Evolutionary conservation across 164 flowering plant species (phyloP).

Genomic region (Vitis amurensis): DNA sequence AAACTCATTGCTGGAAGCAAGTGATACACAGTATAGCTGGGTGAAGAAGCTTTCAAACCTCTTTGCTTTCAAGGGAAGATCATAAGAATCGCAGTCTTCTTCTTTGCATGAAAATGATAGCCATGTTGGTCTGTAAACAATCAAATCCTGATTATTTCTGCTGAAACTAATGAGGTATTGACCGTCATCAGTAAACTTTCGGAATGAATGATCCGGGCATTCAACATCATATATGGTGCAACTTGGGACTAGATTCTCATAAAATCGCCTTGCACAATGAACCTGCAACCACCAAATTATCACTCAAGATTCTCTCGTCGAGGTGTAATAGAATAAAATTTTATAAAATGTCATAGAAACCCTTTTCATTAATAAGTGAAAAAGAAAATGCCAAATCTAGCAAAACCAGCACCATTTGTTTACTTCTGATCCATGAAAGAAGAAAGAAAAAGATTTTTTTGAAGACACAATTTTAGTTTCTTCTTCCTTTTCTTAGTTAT

Average conservation of each 20-base stretch:
- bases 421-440: no score
- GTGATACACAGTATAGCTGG: constrained; percentile 64
- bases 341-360: not conserved
- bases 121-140: constrained; percentile 93
- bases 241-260: constrained; percentile 91
- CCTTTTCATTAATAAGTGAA: no score
- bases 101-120: constrained; percentile 75
- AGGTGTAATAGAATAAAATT: not conserved
- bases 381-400: no score
- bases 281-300: constrained; percentile 51
- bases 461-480: no score
- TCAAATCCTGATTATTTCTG: constrained; percentile 81
- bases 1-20: constrained; percentile 84
- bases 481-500: no score
- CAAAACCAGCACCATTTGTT: no score
- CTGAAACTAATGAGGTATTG: constrained; percentile 88
- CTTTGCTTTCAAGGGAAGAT: constrained; percentile 67
- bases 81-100: constrained; percentile 56
- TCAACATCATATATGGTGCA: constrained; percentile 80
- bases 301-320: not conserved
- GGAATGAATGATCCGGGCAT: constrained; percentile 87
- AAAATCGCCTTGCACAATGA: constrained; percentile 74
- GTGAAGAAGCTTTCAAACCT: constrained; percentile 90
- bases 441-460: no score
- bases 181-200: constrained; percentile 96